A percentile compares a stretch with the other conserved stretches of the same genome.
These are phyloP conservation scores for Exophiala viscosa DNA, from an alignment of 2,329 filamentous ascomycete species.

Conservation along the genomic window DNA sequence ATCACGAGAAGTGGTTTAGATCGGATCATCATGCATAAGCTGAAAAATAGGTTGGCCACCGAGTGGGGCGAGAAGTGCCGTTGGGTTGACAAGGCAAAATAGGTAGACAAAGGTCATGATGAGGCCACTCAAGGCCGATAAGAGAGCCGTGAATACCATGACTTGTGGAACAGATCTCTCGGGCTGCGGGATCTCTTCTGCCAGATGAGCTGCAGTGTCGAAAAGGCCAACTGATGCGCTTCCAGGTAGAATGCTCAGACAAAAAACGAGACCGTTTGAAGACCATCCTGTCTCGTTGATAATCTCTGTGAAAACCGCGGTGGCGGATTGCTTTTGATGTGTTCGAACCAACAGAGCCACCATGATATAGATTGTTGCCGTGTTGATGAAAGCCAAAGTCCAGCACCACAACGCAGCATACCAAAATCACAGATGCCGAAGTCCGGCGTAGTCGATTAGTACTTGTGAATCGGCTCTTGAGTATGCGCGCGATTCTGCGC, in stretches of 20 bases:
- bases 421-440: no score
- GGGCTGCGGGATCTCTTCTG: conserved; percentile 17
- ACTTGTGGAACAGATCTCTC: conserved; percentile 13
- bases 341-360: conserved; percentile 28
- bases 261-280: conserved; percentile 23
- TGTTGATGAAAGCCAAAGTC: conserved; percentile 14
- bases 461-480: no score
- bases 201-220: conserved; percentile 16
- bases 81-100: conserved; percentile 8
- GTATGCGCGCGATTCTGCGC: no score
- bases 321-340: conserved; percentile 13
- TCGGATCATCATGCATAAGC: conserved; percentile 1
- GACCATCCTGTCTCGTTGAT: conserved; percentile 29
- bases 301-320: conserved; percentile 18
- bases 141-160: conserved; percentile 9
- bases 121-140: conserved; percentile 7
- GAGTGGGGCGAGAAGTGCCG: conserved; percentile 6
- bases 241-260: conserved; percentile 10
- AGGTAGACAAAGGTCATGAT: conserved; percentile 17
- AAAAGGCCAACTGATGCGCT: conserved; percentile 1
- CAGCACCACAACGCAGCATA: no score
- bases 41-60: conserved; percentile 10
- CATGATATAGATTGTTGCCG: conserved; percentile 25
- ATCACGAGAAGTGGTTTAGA: not conserved
- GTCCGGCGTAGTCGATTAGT: no score